Evolutionary conservation across 2,329 filamentous ascomycete species (phyloP), one percentile per base, ranked within the genome.

Genomic region (Pseudogymnoascus sp.): DNA sequence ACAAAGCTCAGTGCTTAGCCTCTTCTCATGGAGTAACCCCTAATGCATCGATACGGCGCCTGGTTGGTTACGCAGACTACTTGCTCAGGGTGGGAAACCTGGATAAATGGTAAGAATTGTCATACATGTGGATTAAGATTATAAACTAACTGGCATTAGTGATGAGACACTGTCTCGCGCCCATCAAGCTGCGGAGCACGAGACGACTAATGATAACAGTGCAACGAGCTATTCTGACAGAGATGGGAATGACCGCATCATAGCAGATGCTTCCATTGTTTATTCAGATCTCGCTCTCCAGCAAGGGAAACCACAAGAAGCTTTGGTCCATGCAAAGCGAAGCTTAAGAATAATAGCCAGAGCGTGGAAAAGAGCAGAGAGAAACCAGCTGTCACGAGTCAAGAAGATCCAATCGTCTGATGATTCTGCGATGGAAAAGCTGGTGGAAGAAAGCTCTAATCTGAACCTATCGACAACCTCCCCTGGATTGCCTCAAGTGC

Each of bases 21-120:
- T 70, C 72, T 10, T 73, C 72, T 7, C 73, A 74, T 42, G 72
- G 73, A 1, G 67, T 79, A 1, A 77, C 79, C 2, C 74, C 75
- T 9, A 74, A 81, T 60, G 77, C 80, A 13, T 75, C 73, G 29
- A 68, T 88, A 13, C 78, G 79, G 35, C 88, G 88, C 72, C 83
- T 92, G 67, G 76, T 96, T 6, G 84, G 86, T 0, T 86, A 87
- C 65, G 87, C 89, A 0, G 90, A 96, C 72, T 91, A 92, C 72
- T 79, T 88, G 29, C 77, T 93, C 17, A 83, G 83, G 1, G 82
- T 87, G 11, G 88, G 88, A 9, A 85, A 86, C 60, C 76, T 83
- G 15, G 81, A 86, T 9, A 86, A 88, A 74, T 88, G 84, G 62
- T 76, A 75, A 63, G 74, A 69, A 75, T 35, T 10, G 3, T 62